Evolutionary conservation across 2,329 filamentous ascomycete species (phyloP).

Genomic region (Cytospora piceae): DNA sequence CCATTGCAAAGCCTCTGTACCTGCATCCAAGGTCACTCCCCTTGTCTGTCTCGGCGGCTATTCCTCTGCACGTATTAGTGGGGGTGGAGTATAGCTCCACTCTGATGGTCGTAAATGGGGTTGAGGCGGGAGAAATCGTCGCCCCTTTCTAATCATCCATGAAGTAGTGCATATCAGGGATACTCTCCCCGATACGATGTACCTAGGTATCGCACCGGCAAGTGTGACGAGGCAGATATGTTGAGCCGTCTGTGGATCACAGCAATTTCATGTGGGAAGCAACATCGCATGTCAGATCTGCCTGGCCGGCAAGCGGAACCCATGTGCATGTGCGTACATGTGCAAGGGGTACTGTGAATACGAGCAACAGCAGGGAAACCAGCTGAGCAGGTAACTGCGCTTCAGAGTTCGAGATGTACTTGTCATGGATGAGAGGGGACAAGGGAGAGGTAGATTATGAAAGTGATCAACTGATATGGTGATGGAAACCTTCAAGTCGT

Average conservation of each 20-base stretch:
- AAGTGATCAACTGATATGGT: too few relatives aligned
- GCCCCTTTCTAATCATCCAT: not conserved
- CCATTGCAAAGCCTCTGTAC: not conserved
- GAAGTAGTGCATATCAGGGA: not conserved
- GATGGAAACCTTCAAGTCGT: too few relatives aligned
- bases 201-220: not conserved
- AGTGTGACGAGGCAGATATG: not conserved
- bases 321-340: not conserved
- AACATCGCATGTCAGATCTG: not conserved
- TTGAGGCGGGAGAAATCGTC: not conserved
- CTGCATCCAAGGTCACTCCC: not conserved
- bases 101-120: conserved; percentile 22
- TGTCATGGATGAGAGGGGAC: too few relatives aligned
- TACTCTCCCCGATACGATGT: not conserved
- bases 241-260: not conserved
- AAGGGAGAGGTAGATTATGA: too few relatives aligned
- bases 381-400: too few relatives aligned
- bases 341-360: too few relatives aligned
- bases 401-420: too few relatives aligned
- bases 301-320: not conserved
- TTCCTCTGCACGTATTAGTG: not conserved
- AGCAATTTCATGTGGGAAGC: not conserved
- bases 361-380: too few relatives aligned
- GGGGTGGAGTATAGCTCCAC: conserved; percentile 8
- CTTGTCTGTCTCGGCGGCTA: not conserved